Percentiles rank a stretch among this genome's conserved stretches.
Conservation (phyloP, 192 early-diverging fungal species). For the Gryganskiella cystojenkinii region DNA sequence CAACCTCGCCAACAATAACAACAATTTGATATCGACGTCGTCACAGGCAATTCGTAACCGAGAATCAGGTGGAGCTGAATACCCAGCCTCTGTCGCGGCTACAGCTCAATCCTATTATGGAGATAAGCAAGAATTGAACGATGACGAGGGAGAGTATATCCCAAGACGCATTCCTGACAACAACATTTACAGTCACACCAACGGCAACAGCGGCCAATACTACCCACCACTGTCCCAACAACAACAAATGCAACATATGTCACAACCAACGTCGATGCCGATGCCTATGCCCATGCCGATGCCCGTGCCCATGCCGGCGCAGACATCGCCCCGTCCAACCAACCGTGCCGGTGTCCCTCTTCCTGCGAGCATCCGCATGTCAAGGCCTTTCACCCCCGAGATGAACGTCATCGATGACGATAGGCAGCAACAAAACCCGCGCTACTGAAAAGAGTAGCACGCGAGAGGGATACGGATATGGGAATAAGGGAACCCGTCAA, state of each 20-base stretch:
- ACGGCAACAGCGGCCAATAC: not conserved
- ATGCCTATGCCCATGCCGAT: conserved; percentile 17
- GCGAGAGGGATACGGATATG: too few relatives aligned
- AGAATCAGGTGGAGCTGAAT: not conserved
- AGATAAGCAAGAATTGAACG: conserved; percentile 44
- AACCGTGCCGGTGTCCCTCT: too few relatives aligned
- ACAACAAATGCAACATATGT: not conserved
- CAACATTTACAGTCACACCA: not conserved
- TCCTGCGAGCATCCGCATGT: too few relatives aligned
- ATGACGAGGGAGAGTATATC: conserved; percentile 21
- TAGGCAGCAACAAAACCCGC: too few relatives aligned
- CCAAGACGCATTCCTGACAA: not conserved
- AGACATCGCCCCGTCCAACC: too few relatives aligned
- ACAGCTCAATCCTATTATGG: conserved; percentile 14
- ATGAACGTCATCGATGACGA: too few relatives aligned
- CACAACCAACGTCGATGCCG: not conserved
- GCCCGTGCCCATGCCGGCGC: conserved; percentile 5
- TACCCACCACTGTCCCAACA: conserved; percentile 9
- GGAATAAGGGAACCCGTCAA: too few relatives aligned
- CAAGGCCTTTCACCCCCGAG: too few relatives aligned
- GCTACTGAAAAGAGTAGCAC: too few relatives aligned
- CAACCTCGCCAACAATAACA: conserved; percentile 15
- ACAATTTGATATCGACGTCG: too few relatives aligned
- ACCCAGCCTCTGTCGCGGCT: not conserved
- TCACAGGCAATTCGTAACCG: not conserved